A percentile compares a stretch with the other conserved stretches of the same genome.
phyloP scores from a whole-genome alignment of 1,284 basidiomycete species.

The Abortiporus biennis region DNA sequence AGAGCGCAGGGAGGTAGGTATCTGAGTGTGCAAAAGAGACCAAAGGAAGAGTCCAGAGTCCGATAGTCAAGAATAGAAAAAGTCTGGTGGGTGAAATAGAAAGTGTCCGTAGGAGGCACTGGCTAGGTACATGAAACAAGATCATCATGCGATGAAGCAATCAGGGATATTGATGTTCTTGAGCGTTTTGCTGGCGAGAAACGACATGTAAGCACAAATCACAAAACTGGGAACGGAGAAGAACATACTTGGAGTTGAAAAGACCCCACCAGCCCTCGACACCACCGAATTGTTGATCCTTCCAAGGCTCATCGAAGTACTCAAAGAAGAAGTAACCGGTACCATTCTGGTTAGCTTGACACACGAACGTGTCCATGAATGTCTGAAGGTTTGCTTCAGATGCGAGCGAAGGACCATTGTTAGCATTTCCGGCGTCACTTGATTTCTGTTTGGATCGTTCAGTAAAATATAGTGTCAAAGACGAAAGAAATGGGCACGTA shows the following conservation, averaged over 20 bases:
- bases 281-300: conserved; percentile 71
- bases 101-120: too few relatives aligned
- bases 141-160: conserved; percentile 17
- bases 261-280: conserved; percentile 77
- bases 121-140: too few relatives aligned
- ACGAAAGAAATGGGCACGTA: conserved; percentile 22
- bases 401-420: conserved; percentile 63
- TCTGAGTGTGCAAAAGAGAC: too few relatives aligned
- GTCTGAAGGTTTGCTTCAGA: conserved; percentile 62
- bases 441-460: conserved; percentile 37
- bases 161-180: conserved; percentile 25
- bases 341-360: conserved; percentile 76
- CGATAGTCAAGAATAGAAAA: background rate
- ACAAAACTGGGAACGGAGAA: background rate
- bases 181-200: conserved; percentile 26
- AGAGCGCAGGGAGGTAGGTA: too few relatives aligned
- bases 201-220: conserved; percentile 10
- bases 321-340: conserved; percentile 88
- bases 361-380: conserved; percentile 85
- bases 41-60: background rate
- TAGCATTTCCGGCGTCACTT: conserved; percentile 46
- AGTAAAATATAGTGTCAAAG: background rate
- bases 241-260: conserved; percentile 48
- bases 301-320: conserved; percentile 86
- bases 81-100: background rate